phyloP scores from a whole-genome alignment of 495 filamentous ascomycete genomes.

The Penicillium atrosanguineum region DNA sequence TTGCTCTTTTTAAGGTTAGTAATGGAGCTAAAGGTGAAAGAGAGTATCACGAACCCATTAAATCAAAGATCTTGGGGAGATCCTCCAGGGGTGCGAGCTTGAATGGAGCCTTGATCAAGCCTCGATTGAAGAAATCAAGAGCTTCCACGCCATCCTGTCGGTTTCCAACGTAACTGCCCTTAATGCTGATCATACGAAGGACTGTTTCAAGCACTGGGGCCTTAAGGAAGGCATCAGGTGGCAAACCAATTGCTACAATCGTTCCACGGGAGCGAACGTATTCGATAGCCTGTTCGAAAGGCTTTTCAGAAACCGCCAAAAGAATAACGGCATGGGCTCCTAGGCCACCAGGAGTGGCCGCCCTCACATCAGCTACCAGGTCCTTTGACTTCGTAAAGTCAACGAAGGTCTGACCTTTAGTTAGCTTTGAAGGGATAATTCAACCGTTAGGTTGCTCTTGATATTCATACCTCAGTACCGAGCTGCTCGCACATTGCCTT shows the following conservation, averaged over 20 bases:
- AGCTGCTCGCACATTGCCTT: conserved; percentile 60
- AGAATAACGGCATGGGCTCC: conserved; percentile 86
- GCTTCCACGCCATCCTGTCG: conserved; percentile 80
- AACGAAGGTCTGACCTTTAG: conserved; percentile 65
- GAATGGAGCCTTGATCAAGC: conserved; percentile 79
- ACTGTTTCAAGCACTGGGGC: conserved; percentile 85
- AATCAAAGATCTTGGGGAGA: conserved; percentile 68
- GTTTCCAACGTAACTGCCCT: conserved; percentile 89
- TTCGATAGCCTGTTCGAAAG: conserved; percentile 87
- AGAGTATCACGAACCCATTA: conserved; percentile 57
- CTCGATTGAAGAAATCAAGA: conserved; percentile 78
- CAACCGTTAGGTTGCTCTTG: no score
- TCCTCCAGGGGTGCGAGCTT: conserved; percentile 76
- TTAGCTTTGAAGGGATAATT: no score
- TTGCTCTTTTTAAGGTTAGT: conserved; percentile 6
- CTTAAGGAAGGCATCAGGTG: conserved; percentile 69
- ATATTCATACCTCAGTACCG: conserved; percentile 47
- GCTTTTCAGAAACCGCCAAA: conserved; percentile 79
- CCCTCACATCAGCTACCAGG: conserved; percentile 75
- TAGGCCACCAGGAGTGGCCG: conserved; percentile 67
- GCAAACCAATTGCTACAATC: conserved; percentile 82
- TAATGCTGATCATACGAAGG: conserved; percentile 83
- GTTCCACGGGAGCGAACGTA: conserved; percentile 79
- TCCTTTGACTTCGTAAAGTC: conserved; percentile 72
- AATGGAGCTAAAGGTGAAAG: neutral